A percentile compares a stretch with the other conserved stretches of the same genome.
Evolutionary conservation across 306 rosid genomes (phyloP).

Genomic region (Astragalus membranaceus): DNA sequence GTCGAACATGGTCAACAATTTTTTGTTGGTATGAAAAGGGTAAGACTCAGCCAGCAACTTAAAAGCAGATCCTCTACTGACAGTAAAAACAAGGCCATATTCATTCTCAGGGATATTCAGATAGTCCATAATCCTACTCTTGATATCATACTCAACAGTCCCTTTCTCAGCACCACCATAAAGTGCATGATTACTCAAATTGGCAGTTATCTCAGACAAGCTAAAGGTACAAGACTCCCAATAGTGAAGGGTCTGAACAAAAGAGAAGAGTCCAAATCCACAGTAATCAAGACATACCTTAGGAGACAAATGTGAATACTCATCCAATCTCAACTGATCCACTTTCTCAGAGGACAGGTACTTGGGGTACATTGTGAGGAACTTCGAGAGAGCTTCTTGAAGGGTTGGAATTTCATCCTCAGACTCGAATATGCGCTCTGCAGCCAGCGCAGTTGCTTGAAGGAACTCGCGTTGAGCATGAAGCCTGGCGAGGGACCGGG

Average conservation of each 20-base stretch:
- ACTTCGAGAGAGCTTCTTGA: constrained; percentile 59
- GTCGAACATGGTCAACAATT: constrained; percentile 87
- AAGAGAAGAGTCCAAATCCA: constrained; percentile 93
- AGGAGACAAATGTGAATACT: constrained; percentile 66
- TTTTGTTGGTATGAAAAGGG: constrained; percentile 90
- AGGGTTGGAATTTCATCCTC: constrained; percentile 64
- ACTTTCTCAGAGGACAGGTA: constrained; percentile 72
- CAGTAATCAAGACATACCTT: constrained; percentile 99
- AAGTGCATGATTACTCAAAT: constrained; percentile 85
- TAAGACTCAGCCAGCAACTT: constrained; percentile 80
- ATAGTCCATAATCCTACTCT: constrained; percentile 83
- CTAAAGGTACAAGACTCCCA: constrained; percentile 98
- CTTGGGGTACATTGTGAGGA: constrained; percentile 89
- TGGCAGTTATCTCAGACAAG: constrained; percentile 92
- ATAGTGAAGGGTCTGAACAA: constrained; percentile 80
- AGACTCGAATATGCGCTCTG: constrained; percentile 65
- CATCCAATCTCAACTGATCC: constrained; percentile 79
- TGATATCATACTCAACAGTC: constrained; percentile 84
- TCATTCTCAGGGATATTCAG: constrained; percentile 94
- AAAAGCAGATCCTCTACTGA: constrained; percentile 95
- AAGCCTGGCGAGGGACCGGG: constrained; percentile 82
- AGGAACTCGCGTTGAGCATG: constrained; percentile 86
- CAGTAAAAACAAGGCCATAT: constrained; percentile 93
- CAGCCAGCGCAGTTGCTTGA: constrained; percentile 83
- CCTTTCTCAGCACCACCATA: constrained; percentile 92